Percentiles rank a stretch among this genome's conserved stretches.
phyloP scores from a whole-genome alignment of 768 basidiomycete species.

The Termitomyces sp. region DNA sequence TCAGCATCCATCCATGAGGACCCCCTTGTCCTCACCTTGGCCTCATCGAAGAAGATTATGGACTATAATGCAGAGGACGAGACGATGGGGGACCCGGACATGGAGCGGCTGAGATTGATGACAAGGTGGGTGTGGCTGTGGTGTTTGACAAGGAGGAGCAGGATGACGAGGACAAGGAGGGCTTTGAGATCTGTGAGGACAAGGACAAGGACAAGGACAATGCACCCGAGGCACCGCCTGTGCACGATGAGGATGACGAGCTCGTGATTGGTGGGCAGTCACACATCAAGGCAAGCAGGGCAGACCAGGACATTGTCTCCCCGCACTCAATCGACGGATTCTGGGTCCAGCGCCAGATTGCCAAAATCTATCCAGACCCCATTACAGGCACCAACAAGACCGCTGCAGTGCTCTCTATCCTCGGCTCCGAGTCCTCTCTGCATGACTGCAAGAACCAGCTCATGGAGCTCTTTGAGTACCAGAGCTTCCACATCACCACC shows the following conservation, averaged over 20 bases:
- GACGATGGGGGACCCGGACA: conserved; percentile 71
- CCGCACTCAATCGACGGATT: conserved; percentile 94
- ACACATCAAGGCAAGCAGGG: conserved; percentile 48
- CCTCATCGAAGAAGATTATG: conserved; percentile 95
- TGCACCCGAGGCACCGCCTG: conserved; percentile 39
- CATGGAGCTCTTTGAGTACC: conserved; percentile 95
- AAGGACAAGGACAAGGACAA: conserved; percentile 69
- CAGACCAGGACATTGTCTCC: conserved; percentile 77
- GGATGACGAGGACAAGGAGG: conserved; percentile 89
- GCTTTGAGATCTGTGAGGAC: conserved; percentile 83
- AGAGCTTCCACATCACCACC: conserved; percentile 86
- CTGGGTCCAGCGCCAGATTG: conserved; percentile 96
- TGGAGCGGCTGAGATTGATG: conserved; percentile 86
- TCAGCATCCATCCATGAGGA: too few relatives aligned
- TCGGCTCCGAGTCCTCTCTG: conserved; percentile 81
- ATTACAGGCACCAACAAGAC: conserved; percentile 94
- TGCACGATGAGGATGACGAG: conserved; percentile 56
- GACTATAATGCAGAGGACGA: conserved; percentile 93
- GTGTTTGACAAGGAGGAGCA: conserved; percentile 97
- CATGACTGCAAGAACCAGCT: conserved; percentile 95
- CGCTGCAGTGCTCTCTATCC: conserved; percentile 75
- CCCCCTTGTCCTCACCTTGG: too few relatives aligned
- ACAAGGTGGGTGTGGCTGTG: conserved; percentile 96
- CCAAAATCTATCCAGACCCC: conserved; percentile 89
- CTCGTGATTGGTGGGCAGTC: conserved; percentile 78